phyloP scores from a whole-genome alignment of 768 basidiomycete genomes.

The Termitomyces sp. region DNA sequence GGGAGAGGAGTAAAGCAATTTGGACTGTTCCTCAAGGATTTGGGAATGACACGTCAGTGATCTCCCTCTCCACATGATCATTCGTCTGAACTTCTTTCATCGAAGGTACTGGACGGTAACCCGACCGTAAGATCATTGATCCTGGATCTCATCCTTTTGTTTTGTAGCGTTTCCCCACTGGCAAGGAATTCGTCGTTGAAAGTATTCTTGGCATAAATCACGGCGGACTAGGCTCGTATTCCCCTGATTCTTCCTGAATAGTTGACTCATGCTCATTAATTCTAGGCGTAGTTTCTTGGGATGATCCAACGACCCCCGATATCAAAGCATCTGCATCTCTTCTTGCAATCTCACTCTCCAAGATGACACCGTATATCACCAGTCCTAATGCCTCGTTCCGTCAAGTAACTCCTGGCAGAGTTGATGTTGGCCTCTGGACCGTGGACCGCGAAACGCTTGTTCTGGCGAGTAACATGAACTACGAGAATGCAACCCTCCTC shows the following conservation, averaged over 20 bases:
- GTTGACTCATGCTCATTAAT: not conserved
- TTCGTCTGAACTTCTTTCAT: not conserved
- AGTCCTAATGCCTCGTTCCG: constrained; percentile 38
- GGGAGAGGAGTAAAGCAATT: constrained; percentile 66
- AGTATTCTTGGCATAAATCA: constrained; percentile 69
- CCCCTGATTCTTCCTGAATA: not conserved
- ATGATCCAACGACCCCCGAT: constrained; percentile 50
- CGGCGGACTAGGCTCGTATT: constrained; percentile 51
- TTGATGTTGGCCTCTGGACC: constrained; percentile 55
- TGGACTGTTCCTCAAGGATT: constrained; percentile 86
- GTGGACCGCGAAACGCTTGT: constrained; percentile 40
- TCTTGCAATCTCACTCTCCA: constrained; percentile 44
- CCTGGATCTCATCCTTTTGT: not conserved
- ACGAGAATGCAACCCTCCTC: constrained; percentile 31
- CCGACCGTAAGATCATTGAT: not conserved
- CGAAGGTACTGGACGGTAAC: constrained; percentile 50
- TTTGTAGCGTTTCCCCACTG: constrained; percentile 53
- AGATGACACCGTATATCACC: constrained; percentile 47
- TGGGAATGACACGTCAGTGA: constrained; percentile 52
- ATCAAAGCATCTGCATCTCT: constrained; percentile 53
- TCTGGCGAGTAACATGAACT: constrained; percentile 52
- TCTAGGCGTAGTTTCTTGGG: constrained; percentile 51
- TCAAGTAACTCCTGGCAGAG: constrained; percentile 37
- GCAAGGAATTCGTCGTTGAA: constrained; percentile 67
- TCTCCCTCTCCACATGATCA: not conserved